Percentiles rank a stretch among this genome's conserved stretches.
Evolutionary conservation across 1,284 basidiomycete species (phyloP).

Genomic region (Pseudozyma thailandica): DNA sequence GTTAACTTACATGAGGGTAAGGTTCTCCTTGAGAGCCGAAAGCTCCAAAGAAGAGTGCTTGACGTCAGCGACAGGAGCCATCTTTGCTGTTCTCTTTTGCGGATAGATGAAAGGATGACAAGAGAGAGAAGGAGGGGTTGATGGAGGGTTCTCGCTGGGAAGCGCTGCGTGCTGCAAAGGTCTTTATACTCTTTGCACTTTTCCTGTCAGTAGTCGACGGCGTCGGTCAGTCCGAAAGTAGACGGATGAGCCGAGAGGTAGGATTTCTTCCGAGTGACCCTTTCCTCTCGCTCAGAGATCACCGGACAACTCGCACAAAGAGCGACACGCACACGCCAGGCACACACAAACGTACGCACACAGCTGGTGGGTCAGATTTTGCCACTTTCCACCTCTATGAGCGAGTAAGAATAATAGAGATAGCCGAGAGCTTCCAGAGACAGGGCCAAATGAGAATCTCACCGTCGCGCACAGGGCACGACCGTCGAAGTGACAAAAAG

Average conservation of each 20-base stretch:
- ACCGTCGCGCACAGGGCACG: constrained; percentile 27
- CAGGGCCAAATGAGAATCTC: not conserved
- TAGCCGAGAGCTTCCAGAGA: constrained; percentile 21
- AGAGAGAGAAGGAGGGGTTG: not conserved
- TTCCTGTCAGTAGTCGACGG: too few species aligned
- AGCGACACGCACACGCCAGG: too few species aligned
- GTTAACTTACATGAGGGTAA: constrained; percentile 46
- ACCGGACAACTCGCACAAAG: constrained; percentile 16
- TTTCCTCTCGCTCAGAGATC: constrained; percentile 13
- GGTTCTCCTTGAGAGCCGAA: constrained; percentile 54
- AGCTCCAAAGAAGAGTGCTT: constrained; percentile 33
- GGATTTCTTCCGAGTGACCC: constrained; percentile 13
- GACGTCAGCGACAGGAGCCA: constrained; percentile 48
- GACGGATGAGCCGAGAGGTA: not conserved
- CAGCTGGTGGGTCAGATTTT: not conserved
- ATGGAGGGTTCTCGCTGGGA: not conserved
- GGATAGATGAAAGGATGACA: not conserved
- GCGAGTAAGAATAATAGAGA: constrained; percentile 9
- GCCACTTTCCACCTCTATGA: constrained; percentile 7
- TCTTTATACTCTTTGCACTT: constrained; percentile 17
- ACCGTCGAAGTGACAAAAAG: not conserved
- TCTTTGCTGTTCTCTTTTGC: constrained; percentile 7
- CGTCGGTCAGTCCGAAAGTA: not conserved
- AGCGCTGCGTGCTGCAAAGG: not conserved
- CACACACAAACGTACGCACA: constrained; percentile 1